Percentiles rank a stretch among this genome's conserved stretches.
Evolutionary conservation across 306 rosid species (phyloP).

Genomic region (Inga leiocalycina): DNA sequence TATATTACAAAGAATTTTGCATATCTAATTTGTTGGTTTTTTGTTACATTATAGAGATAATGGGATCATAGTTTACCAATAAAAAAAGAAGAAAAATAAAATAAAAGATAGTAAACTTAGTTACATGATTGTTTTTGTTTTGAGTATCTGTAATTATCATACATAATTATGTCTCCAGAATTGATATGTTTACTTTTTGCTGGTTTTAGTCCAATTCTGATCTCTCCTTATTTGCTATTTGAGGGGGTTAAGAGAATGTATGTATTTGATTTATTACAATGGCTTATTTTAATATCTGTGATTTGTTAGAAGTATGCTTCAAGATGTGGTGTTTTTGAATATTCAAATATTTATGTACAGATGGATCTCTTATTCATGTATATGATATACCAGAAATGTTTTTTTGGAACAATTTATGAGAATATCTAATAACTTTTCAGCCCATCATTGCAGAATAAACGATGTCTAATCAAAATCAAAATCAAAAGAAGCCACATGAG

Average conservation of each 20-base stretch:
- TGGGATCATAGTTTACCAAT: not conserved
- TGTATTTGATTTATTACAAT: not conserved
- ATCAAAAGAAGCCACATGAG: conserved; percentile 32
- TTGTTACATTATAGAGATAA: not conserved
- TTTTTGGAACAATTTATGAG: not conserved
- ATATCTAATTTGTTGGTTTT: not conserved
- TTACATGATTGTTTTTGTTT: not conserved
- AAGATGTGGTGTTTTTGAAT: not conserved
- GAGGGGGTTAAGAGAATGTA: not conserved
- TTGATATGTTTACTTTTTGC: not conserved
- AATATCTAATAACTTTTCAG: not conserved
- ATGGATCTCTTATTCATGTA: not conserved
- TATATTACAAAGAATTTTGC: not conserved
- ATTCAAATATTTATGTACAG: not conserved
- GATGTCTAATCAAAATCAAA: conserved; percentile 35
- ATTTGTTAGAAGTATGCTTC: not conserved
- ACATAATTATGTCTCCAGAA: not conserved
- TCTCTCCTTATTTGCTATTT: not conserved
- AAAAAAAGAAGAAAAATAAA: not conserved
- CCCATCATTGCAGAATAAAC: not conserved
- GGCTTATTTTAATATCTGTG: not conserved
- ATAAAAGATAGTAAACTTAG: not conserved
- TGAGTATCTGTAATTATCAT: not conserved
- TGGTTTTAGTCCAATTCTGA: not conserved
- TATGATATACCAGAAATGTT: not conserved